Percentiles rank a stretch among this genome's conserved stretches.
phyloP scores from a whole-genome alignment of 78 protist species.

The slime mould (Dictyostelium discoideum) region dicty_2.7 NC_007090.3:5326001-5326500 shows the following conservation, averaged over 20 bases:
- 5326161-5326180: slow-evolving; percentile 79
- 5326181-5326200: neutral
- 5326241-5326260: neutral
- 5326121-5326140: slow-evolving; percentile 90
- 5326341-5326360: neutral
- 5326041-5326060: slow-evolving; percentile 86
- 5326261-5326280: neutral
- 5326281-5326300: slow-evolving; percentile 30
- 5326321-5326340: slow-evolving; percentile 11
- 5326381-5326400: slow-evolving; percentile 87
- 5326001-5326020: slow-evolving; percentile 66
- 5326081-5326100: neutral
- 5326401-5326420: slow-evolving; percentile 89
- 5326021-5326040: slow-evolving; percentile 90
- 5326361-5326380: slow-evolving; percentile 72
- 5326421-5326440: slow-evolving; percentile 71
- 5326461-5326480: neutral
- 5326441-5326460: neutral
- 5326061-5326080: slow-evolving; percentile 52
- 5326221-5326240: slow-evolving; percentile 2
- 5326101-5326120: slow-evolving; percentile 55
- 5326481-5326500: neutral
- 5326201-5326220: neutral
- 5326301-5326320: neutral
- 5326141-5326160: slow-evolving; percentile 92